A percentile compares a stretch with the other conserved stretches of the same genome.
phyloP scores from a whole-genome alignment of 352 stramenopile species.

The Pythium oligandrum region DNA sequence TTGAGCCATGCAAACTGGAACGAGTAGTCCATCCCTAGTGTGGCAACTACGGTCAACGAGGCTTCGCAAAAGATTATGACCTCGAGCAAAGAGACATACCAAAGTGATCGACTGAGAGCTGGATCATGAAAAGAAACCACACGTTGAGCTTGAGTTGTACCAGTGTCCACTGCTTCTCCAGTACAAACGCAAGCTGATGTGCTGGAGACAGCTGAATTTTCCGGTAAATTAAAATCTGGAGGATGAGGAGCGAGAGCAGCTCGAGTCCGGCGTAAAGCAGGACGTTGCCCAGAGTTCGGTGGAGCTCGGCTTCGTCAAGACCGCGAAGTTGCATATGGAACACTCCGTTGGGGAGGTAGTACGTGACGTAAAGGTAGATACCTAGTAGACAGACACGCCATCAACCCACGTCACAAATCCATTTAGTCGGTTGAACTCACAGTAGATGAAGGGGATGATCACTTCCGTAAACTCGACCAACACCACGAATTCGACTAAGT shows the following conservation, averaged over 20 bases:
- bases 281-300: background rate
- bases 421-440: background rate
- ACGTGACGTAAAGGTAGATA: slow-evolving; percentile 13
- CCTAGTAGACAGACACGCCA: slow-evolving; percentile 1
- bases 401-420: background rate
- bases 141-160: slow-evolving; percentile 19
- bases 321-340: slow-evolving; percentile 13
- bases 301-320: slow-evolving; percentile 1
- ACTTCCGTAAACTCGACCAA: slow-evolving; percentile 1
- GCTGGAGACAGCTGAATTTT: slow-evolving; percentile 14
- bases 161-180: slow-evolving; percentile 21
- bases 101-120: slow-evolving; percentile 14
- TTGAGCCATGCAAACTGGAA: slow-evolving; percentile 9
- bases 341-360: slow-evolving; percentile 14
- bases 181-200: slow-evolving; percentile 22
- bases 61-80: too few relatives aligned
- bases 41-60: too few relatives aligned
- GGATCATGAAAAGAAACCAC: slow-evolving; percentile 21
- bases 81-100: slow-evolving; percentile 1
- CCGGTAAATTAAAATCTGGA: slow-evolving; percentile 15
- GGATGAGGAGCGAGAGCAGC: slow-evolving; percentile 17
- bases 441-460: slow-evolving; percentile 6
- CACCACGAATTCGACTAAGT: slow-evolving; percentile 8
- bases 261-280: slow-evolving; percentile 23
- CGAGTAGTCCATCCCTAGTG: slow-evolving; percentile 7